These are phyloP conservation scores for Trichaptum fuscoviolaceum DNA, from an alignment of 768 basidiomycete genomes.

Conservation along the genomic window DNA sequence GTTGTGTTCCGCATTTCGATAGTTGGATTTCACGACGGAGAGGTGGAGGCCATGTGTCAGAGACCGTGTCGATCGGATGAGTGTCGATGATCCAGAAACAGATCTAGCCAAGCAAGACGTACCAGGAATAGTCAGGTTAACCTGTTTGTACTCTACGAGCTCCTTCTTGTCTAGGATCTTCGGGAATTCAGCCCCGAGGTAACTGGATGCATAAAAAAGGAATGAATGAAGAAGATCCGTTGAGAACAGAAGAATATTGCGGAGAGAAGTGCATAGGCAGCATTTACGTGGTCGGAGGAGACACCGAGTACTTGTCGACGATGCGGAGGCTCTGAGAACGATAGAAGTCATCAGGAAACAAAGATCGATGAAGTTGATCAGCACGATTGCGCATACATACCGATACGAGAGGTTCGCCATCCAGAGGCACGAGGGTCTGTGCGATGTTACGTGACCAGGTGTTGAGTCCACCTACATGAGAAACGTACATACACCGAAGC, in stretches of 20 bases:
- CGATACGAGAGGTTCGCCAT: slow-evolving; percentile 66
- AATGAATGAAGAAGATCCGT: slow-evolving; percentile 12
- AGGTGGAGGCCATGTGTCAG: slow-evolving; percentile 5
- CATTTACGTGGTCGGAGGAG: slow-evolving; percentile 67
- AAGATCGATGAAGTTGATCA: slow-evolving; percentile 14
- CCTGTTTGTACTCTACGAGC: slow-evolving; percentile 72
- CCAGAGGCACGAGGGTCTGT: slow-evolving; percentile 56
- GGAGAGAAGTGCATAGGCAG: slow-evolving; percentile 4
- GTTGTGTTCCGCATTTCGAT: background rate
- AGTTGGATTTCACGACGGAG: background rate
- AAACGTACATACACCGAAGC: background rate
- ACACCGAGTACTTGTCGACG: slow-evolving; percentile 69
- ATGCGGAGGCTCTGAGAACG: slow-evolving; percentile 56
- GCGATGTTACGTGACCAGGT: slow-evolving; percentile 73
- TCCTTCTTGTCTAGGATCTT: slow-evolving; percentile 58
- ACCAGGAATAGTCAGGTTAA: slow-evolving; percentile 73
- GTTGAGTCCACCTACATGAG: slow-evolving; percentile 65
- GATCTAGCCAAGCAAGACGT: slow-evolving; percentile 21
- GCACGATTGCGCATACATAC: slow-evolving; percentile 36
- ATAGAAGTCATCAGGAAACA: slow-evolving; percentile 10
- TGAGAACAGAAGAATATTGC: slow-evolving; percentile 19
- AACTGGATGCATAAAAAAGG: slow-evolving; percentile 37
- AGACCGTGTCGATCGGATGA: background rate
- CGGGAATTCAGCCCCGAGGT: slow-evolving; percentile 73
- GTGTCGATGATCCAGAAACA: background rate